A percentile compares a stretch with the other conserved stretches of the same genome.
These are phyloP conservation scores for Flueggea neowawraea DNA, from an alignment of 441 rosid genomes.

Conservation along the genomic window DNA sequence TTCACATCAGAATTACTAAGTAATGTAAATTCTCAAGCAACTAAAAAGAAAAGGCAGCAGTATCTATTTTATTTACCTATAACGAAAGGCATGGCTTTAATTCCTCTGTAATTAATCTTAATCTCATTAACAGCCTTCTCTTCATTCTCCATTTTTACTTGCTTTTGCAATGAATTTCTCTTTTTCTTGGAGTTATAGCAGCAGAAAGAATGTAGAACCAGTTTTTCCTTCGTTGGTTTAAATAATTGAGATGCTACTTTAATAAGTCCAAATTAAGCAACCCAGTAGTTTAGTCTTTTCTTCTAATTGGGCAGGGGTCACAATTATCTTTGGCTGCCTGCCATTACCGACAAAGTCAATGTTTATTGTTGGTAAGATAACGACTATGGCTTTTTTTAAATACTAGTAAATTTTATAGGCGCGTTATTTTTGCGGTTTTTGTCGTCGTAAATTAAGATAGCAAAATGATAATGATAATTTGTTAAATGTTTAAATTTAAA, in stretches of 20 bases:
- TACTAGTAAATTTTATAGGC: no score
- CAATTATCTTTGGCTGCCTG: neutral
- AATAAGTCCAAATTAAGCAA: neutral
- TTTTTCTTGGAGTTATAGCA: neutral
- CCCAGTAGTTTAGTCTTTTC: neutral
- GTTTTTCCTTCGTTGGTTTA: neutral
- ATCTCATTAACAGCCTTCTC: constrained; percentile 26
- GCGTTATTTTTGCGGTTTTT: no score
- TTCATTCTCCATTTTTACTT: constrained; percentile 24
- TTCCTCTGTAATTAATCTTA: constrained; percentile 45
- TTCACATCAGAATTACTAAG: neutral
- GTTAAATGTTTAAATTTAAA: no score
- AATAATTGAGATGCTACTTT: neutral
- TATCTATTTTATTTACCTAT: constrained; percentile 33
- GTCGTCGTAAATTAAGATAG: constrained; percentile 24
- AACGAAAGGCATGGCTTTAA: constrained; percentile 67
- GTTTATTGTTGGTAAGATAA: neutral
- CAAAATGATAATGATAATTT: no score
- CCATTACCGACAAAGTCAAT: neutral
- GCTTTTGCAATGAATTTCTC: neutral
- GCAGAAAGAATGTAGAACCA: no score
- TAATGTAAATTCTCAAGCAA: no score
- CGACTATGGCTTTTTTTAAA: no score
- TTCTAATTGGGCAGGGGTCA: neutral
- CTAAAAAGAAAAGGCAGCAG: no score